These are phyloP conservation scores for Eragrostis curvula DNA, from an alignment of 176 grass and related monocot genomes.

Conservation along the genomic window DNA sequence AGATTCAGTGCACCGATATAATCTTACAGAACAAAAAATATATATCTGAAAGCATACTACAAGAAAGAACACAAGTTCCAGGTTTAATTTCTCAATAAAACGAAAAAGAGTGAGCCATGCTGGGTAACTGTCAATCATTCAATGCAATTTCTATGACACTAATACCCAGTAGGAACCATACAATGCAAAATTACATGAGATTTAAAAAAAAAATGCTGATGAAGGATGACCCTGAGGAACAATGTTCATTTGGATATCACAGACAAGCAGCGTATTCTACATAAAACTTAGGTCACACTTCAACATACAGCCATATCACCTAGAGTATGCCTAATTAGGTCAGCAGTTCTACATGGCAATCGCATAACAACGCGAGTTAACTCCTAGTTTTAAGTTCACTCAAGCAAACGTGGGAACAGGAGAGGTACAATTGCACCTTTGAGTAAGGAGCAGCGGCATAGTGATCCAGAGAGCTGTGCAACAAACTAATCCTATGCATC, in stretches of 20 bases:
- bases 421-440: too few species aligned
- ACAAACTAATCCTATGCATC: neutral
- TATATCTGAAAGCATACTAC: neutral
- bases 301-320: neutral
- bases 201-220: neutral
- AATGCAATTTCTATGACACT: neutral
- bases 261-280: neutral
- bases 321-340: constrained; percentile 11
- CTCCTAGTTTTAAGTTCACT: neutral
- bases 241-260: neutral
- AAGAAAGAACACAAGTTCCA: neutral
- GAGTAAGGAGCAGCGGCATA: neutral
- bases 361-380: neutral
- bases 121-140: neutral
- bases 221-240: neutral
- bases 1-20: neutral
- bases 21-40: neutral
- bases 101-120: neutral
- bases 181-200: neutral
- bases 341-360: neutral
- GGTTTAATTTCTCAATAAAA: constrained; percentile 5
- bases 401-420: too few species aligned
- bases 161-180: neutral
- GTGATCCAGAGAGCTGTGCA: neutral
- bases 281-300: neutral